phyloP scores from a whole-genome alignment of 2,329 filamentous ascomycete species.

The Cladosporium cucumerinum region DNA sequence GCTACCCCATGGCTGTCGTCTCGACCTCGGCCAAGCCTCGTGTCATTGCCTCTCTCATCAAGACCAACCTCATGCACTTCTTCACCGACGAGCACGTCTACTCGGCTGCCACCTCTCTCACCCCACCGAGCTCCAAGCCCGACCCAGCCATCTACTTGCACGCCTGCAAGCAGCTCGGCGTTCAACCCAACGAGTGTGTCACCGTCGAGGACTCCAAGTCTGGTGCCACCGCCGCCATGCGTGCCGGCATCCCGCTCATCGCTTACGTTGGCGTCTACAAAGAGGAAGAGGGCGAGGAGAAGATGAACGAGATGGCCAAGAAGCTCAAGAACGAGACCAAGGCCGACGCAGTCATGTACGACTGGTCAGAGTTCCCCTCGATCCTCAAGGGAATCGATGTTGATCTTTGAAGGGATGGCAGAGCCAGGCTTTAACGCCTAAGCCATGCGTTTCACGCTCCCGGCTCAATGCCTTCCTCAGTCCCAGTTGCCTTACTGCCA shows the following conservation, averaged over 20 bases:
- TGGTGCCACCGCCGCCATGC: constrained; percentile 71
- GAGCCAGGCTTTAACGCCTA: not conserved
- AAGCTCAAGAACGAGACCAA: constrained; percentile 48
- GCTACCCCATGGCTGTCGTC: constrained; percentile 74
- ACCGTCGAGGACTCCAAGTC: constrained; percentile 88
- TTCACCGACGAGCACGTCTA: constrained; percentile 74
- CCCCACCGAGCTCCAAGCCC: constrained; percentile 81
- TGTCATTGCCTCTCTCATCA: constrained; percentile 73
- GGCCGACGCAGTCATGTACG: constrained; percentile 48
- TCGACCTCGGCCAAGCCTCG: constrained; percentile 75
- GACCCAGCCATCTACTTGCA: constrained; percentile 84
- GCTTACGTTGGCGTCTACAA: constrained; percentile 81
- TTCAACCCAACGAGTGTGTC: constrained; percentile 67
- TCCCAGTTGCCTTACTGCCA: not conserved
- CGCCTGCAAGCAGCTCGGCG: constrained; percentile 70
- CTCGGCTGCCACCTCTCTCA: constrained; percentile 75
- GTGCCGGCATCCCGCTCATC: constrained; percentile 75
- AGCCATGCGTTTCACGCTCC: not conserved
- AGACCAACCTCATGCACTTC: constrained; percentile 75
- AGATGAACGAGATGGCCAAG: constrained; percentile 50
- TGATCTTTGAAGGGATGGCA: constrained; percentile 1
- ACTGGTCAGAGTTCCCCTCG: constrained; percentile 52
- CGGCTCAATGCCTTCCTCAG: not conserved
- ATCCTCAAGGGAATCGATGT: constrained; percentile 44
- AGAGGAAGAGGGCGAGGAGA: constrained; percentile 62